These are phyloP conservation scores for Phytophthora pluvialis DNA, from an alignment of 352 stramenopile genomes.

Conservation along the genomic window DNA sequence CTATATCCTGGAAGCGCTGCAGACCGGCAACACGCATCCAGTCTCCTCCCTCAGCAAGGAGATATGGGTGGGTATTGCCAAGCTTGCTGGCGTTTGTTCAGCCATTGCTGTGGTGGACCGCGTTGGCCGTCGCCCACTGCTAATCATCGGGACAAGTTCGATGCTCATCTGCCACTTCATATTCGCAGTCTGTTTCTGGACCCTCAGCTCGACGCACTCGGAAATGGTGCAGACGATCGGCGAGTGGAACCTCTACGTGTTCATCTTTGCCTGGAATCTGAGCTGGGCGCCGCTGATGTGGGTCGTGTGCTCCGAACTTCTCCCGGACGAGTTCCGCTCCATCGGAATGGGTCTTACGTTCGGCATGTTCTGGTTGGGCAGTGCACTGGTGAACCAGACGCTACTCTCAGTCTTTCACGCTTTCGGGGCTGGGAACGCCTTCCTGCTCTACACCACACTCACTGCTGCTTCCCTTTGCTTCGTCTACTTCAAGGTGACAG, in stretches of 20 bases:
- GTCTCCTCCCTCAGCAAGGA: constrained; percentile 55
- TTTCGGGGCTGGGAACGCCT: constrained; percentile 55
- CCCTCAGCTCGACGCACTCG: constrained; percentile 28
- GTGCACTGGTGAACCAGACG: constrained; percentile 73
- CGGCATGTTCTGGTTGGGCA: constrained; percentile 74
- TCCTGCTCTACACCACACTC: constrained; percentile 60
- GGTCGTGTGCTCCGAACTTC: constrained; percentile 72
- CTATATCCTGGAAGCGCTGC: constrained; percentile 67
- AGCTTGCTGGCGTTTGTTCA: constrained; percentile 66
- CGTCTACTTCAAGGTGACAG: constrained; percentile 56
- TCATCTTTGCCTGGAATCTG: constrained; percentile 80
- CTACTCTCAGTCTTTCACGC: constrained; percentile 62
- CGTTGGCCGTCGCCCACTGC: constrained; percentile 61
- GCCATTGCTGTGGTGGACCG: constrained; percentile 60
- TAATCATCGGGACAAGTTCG: constrained; percentile 59
- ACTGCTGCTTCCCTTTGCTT: constrained; percentile 55
- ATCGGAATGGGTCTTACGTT: constrained; percentile 78
- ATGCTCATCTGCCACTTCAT: constrained; percentile 61
- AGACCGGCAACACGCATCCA: constrained; percentile 17
- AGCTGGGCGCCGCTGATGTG: constrained; percentile 82
- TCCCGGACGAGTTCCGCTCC: constrained; percentile 74
- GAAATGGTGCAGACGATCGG: constrained; percentile 45
- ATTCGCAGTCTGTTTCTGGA: constrained; percentile 65
- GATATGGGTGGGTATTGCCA: constrained; percentile 66
- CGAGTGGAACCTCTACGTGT: constrained; percentile 70